Base-by-base conservation (phyloP, 139 green algal species). In the Coccomyxa sp. region DNA sequence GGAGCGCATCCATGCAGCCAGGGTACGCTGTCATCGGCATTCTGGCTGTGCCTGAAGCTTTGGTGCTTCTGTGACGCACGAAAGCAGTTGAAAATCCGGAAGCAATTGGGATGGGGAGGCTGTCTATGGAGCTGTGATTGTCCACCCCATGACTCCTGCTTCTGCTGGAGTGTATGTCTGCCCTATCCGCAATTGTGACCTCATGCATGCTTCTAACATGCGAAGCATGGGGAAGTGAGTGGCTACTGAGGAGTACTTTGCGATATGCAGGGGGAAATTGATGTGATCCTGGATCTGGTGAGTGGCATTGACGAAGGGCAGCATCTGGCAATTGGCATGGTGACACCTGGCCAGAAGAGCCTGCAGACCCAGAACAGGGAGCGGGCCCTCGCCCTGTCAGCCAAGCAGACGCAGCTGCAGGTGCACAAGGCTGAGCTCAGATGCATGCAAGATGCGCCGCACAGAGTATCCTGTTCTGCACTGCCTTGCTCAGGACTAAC, bases 231-330 rank as follows among this genome's bases (percentile, higher is more conserved):
- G 22, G 64, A 16, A 71, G 33, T 74, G 35, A 12, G 35, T 31
- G 12, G 50, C 27, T 22, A 64, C 5, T 64, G 18, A 64, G 2
- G 22, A 22, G 5, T 64, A 22, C 31, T 72, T 37, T 72, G 31
- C 35, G 29, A 3, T 16, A 9, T 27, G 14, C 70, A 74, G 70
- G 70, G 70, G 12, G 70, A 74, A 34, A 34, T 74, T 33, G 36
- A 44, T 27, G 36, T 74, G 35, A 40, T 74, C 14, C 16, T 74
- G 70, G 70, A 74, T 34, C 70, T 74, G 70, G 36, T 74, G 12
- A 34, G 18, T 10, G 36, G 12, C 24, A 12, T 74, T 3, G 70
- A 74, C 33, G 70, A 31, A 54, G 35, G 36, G 35, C 33, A 74
- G 70, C 33, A 40, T 10, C 33, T 74, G 2, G 35, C 12, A 29